A percentile compares a stretch with the other conserved stretches of the same genome.
phyloP scores from a whole-genome alignment of 305 asterid genomes.

The Lippia alba region DNA sequence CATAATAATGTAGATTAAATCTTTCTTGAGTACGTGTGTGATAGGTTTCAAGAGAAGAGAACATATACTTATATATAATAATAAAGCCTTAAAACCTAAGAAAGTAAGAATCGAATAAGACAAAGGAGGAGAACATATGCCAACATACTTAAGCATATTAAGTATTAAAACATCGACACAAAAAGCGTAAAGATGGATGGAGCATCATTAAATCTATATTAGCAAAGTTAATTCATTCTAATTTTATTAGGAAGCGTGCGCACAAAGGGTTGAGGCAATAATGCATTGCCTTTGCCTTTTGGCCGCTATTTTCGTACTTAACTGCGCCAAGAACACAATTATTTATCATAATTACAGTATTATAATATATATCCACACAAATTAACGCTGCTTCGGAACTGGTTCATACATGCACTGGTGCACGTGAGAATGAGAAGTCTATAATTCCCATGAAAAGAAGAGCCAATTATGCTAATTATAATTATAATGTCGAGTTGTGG shows the following conservation, averaged over 20 bases:
- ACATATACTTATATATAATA: too few species aligned
- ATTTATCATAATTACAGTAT: neutral
- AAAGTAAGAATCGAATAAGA: neutral
- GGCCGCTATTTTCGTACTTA: slow-evolving; percentile 33
- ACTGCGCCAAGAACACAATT: slow-evolving; percentile 32
- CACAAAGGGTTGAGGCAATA: slow-evolving; percentile 28
- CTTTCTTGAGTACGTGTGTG: too few species aligned
- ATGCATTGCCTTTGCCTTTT: slow-evolving; percentile 29
- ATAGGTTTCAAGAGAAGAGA: too few species aligned
- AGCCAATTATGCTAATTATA: slow-evolving; percentile 16
- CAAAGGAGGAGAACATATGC: neutral
- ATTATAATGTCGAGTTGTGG: neutral
- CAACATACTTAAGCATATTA: neutral
- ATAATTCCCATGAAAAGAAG: slow-evolving; percentile 28
- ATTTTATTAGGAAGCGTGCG: slow-evolving; percentile 36
- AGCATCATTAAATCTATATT: slow-evolving; percentile 18
- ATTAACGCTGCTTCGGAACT: neutral
- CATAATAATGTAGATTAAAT: too few species aligned
- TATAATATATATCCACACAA: neutral
- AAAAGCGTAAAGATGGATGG: neutral
- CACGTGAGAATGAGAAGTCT: slow-evolving; percentile 33
- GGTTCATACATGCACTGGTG: slow-evolving; percentile 36
- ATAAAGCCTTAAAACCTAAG: too few species aligned
- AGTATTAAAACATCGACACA: neutral
- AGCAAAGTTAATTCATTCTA: slow-evolving; percentile 22